A percentile compares a stretch with the other conserved stretches of the same genome.
These are phyloP conservation scores for Phyllosticta paracitricarpa DNA, from an alignment of 2,329 filamentous ascomycete genomes.

Conservation along the genomic window DNA sequence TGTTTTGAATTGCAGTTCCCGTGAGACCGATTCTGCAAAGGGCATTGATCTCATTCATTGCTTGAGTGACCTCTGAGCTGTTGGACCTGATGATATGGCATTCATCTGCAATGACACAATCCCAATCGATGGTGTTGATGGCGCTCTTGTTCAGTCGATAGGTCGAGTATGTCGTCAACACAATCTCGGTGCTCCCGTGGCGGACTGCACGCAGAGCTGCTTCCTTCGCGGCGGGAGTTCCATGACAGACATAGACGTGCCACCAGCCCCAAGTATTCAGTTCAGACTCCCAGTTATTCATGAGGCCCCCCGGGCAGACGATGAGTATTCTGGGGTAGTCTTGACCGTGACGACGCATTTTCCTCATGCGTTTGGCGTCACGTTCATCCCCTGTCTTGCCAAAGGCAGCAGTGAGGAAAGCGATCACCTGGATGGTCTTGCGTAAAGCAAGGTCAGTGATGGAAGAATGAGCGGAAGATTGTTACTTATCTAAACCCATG, in stretches of 20 bases:
- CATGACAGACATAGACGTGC: slow-evolving; percentile 77
- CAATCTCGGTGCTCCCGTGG: slow-evolving; percentile 71
- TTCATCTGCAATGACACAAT: slow-evolving; percentile 89
- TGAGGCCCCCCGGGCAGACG: slow-evolving; percentile 78
- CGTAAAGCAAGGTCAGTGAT: background rate
- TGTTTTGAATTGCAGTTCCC: slow-evolving; percentile 94
- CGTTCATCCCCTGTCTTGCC: slow-evolving; percentile 87
- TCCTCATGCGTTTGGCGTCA: slow-evolving; percentile 79
- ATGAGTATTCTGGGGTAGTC: slow-evolving; percentile 72
- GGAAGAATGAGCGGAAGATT: background rate
- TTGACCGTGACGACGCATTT: slow-evolving; percentile 53
- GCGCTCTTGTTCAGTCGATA: slow-evolving; percentile 67
- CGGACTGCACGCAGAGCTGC: slow-evolving; percentile 62
- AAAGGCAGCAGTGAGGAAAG: slow-evolving; percentile 83
- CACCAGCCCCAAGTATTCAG: slow-evolving; percentile 91
- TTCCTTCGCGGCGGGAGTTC: slow-evolving; percentile 50
- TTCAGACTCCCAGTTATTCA: slow-evolving; percentile 86
- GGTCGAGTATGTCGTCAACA: slow-evolving; percentile 90
- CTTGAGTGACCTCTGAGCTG: slow-evolving; percentile 64
- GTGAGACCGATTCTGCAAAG: slow-evolving; percentile 88
- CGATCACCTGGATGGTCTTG: slow-evolving; percentile 92
- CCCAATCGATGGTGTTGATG: slow-evolving; percentile 83
- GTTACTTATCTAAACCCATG: slow-evolving; percentile 69
- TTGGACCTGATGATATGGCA: slow-evolving; percentile 82
- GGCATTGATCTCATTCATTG: slow-evolving; percentile 84